phyloP scores from a whole-genome alignment of 345 rosid species.

The Melastoma malabathricum region DNA sequence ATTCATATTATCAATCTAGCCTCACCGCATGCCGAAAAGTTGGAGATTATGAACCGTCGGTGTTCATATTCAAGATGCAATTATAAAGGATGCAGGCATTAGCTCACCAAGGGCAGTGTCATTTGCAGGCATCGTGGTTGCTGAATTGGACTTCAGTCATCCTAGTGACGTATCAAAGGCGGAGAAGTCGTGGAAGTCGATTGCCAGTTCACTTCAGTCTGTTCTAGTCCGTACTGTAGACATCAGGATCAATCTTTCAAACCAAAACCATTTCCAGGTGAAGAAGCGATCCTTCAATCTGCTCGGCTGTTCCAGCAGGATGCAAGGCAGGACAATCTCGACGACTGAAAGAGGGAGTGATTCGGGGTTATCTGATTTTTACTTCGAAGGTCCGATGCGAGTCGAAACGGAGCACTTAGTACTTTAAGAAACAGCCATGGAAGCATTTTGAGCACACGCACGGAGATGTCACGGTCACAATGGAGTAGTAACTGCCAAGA shows the following conservation, averaged over 20 bases:
- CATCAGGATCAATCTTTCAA: conserved; percentile 54
- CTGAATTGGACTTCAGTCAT: conserved; percentile 56
- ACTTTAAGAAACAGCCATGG: conserved; percentile 69
- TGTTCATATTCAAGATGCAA: background rate
- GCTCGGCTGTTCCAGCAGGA: conserved; percentile 66
- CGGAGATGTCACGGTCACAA: conserved; percentile 22
- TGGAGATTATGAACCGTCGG: background rate
- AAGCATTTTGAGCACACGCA: conserved; percentile 47
- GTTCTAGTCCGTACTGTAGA: conserved; percentile 79
- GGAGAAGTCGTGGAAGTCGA: conserved; percentile 86
- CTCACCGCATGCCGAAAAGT: no score
- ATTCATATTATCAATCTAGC: no score
- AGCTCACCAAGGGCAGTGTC: background rate
- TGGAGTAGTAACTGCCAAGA: conserved; percentile 16
- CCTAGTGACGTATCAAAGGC: conserved; percentile 52
- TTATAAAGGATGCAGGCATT: no score
- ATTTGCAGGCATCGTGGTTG: conserved; percentile 56
- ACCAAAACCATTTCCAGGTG: conserved; percentile 33
- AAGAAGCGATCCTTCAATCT: conserved; percentile 47
- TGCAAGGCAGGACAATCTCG: conserved; percentile 29
- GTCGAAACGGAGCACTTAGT: conserved; percentile 20
- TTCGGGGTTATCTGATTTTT: conserved; percentile 28
- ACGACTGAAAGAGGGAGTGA: conserved; percentile 23
- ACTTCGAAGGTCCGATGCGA: conserved; percentile 32
- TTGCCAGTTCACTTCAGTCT: conserved; percentile 74